Base-by-base conservation (phyloP, 768 basidiomycete genomes). In the Boletus rufocinnamomeus region DNA sequence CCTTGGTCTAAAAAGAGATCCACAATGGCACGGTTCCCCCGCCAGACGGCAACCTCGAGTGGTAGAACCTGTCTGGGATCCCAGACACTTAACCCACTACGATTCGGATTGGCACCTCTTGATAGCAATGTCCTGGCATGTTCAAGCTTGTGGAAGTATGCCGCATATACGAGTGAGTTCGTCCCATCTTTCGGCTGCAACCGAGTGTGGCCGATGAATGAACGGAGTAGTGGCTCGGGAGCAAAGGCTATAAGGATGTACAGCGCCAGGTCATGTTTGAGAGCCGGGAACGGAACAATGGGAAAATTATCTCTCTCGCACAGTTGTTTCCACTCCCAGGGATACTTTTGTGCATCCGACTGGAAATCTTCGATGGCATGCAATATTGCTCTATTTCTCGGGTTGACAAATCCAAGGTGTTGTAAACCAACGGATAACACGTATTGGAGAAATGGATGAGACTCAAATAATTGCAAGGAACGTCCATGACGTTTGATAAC, bases 161-260 rank as follows among this genome's bases (percentile, higher is more conserved):
- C 34, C 8, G 34, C 34, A 34, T 49, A 49, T 23, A 35, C 6
- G 21, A 50, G 49, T 4, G 32, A 28, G 16, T 49, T 49, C 10
- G 25, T 48, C 30, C 25, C 35, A 3, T 30, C 40, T 11, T 50
- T 50, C 5, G 10, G 23, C 34, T 19, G 16, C 8, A 50, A 11
- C 1, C 2, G 1, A 25, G 49, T 11, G 17, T 2, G 16, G 21
- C 10, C 17, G 1, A 50, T 25, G 10, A 25, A 35, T 25, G 40
- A 61, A 11, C 4, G n/a, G 9, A 61, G 47, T 5, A 40, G 53
- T 25, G 34, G 4, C 17, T 49, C 41, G 7, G 59, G 59, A 21
- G 34, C 34, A 6, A 50, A 51, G 6, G 25, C 19, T 1, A 51
- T 38, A 13, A 37, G 50, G 10, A 51, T 51, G 37, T 38, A 51